Evolutionary conservation across 2,329 filamentous ascomycete genomes (phyloP).

Genomic region (Setomelanomma holmii): DNA sequence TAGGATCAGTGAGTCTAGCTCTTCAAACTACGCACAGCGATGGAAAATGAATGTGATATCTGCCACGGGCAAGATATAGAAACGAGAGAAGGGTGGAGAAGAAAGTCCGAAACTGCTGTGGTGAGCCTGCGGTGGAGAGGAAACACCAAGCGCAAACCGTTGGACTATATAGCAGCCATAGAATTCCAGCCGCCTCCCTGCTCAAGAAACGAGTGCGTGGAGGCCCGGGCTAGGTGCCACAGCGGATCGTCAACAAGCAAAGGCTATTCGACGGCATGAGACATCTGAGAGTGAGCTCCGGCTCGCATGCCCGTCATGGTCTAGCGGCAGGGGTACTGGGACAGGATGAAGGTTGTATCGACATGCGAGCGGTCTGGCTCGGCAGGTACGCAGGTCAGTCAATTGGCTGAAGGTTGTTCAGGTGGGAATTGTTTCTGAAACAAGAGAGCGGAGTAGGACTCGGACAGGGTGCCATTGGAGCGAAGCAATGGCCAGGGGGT

Average conservation of each 20-base stretch:
- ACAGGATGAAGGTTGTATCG: conserved; percentile 30
- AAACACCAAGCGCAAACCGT: conserved; percentile 23
- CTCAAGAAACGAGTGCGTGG: conserved; percentile 7
- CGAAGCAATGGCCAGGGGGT: conserved; percentile 25
- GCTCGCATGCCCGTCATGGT: conserved; percentile 28
- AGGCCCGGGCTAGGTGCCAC: conserved; percentile 21
- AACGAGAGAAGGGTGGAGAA: conserved; percentile 26
- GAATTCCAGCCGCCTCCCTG: conserved; percentile 6
- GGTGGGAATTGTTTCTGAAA: conserved; percentile 41
- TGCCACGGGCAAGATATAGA: conserved; percentile 46
- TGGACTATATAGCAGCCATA: conserved; percentile 30
- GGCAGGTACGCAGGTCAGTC: conserved; percentile 33
- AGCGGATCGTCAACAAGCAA: conserved; percentile 31
- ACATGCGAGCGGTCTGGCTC: conserved; percentile 18
- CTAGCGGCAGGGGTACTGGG: conserved; percentile 28
- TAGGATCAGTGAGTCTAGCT: conserved; percentile 28
- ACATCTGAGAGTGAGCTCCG: conserved; percentile 25
- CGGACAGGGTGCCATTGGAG: conserved; percentile 22
- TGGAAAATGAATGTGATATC: conserved; percentile 41
- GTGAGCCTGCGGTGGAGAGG: conserved; percentile 29
- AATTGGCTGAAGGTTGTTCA: conserved; percentile 31
- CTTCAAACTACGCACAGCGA: conserved; percentile 25
- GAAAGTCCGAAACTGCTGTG: conserved; percentile 32
- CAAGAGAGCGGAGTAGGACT: conserved; percentile 28
- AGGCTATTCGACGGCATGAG: conserved; percentile 40